phyloP scores from a whole-genome alignment of 2,329 filamentous ascomycete genomes.

The Pseudocercospora vitis region DNA sequence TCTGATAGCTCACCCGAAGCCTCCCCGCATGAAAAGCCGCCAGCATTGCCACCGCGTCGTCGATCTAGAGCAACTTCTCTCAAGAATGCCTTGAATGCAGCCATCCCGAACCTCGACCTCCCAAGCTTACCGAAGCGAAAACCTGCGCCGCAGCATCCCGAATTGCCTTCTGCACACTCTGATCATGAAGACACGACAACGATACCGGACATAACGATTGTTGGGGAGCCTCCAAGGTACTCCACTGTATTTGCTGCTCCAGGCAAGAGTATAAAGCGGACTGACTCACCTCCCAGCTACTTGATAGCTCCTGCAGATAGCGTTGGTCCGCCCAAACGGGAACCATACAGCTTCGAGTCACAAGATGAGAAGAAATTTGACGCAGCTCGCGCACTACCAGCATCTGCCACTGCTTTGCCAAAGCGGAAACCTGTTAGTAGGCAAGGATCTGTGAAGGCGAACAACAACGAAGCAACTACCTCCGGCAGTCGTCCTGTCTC shows the following conservation, averaged over 20 bases:
- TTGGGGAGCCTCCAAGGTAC: slow-evolving; percentile 46
- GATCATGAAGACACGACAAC: slow-evolving; percentile 9
- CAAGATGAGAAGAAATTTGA: slow-evolving; percentile 9
- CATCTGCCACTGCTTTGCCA: slow-evolving; percentile 9
- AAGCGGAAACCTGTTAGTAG: slow-evolving; percentile 20
- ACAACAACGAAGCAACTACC: background rate
- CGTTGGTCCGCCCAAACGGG: slow-evolving; percentile 38
- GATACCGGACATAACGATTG: slow-evolving; percentile 34
- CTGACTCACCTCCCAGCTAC: slow-evolving; percentile 43
- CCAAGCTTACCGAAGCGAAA: slow-evolving; percentile 38
- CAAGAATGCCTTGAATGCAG: slow-evolving; percentile 23
- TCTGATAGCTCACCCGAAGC: slow-evolving; percentile 35
- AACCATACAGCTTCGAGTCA: slow-evolving; percentile 17
- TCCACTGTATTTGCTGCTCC: slow-evolving; percentile 43
- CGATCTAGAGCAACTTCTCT: slow-evolving; percentile 24
- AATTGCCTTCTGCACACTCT: slow-evolving; percentile 10
- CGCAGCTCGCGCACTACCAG: slow-evolving; percentile 7
- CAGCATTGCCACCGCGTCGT: slow-evolving; percentile 43
- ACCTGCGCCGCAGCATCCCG: slow-evolving; percentile 43
- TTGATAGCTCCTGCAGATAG: slow-evolving; percentile 44
- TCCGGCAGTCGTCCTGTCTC: background rate
- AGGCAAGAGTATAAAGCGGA: slow-evolving; percentile 36
- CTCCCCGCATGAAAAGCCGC: slow-evolving; percentile 25
- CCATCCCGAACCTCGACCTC: slow-evolving; percentile 23
- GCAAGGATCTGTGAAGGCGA: slow-evolving; percentile 17